Evolutionary conservation across 176 grass and related monocot genomes (phyloP), one percentile per base, ranked within the genome.

Genomic region (Paspalum vaginatum): DNA sequence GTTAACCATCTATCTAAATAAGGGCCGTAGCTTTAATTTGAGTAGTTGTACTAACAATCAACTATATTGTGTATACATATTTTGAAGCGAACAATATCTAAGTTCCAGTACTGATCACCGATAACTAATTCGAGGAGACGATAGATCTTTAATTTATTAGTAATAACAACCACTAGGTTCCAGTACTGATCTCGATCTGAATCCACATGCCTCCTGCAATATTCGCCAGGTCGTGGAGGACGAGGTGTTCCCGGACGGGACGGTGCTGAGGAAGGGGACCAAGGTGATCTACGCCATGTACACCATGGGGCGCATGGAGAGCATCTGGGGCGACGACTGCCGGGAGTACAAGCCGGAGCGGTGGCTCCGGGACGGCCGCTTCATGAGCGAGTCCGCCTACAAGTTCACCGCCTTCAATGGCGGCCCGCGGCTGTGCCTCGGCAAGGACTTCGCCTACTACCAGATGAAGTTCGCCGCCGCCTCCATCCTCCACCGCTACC

Each of bases 371-470:
- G 92, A 98, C 53, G 92, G 92, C 58, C 88, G 90, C 15, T 98
- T 98, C 88, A 81, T 60, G 65, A 83, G 95, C 65, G 95, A 98
- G 86, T 98, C 95, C 0, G 89, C 89, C 57, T 98, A 98, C 79
- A 98, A 91, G 84, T 98, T 98, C 85, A 85, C 95, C 50, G 95
- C 95, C 41, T 98, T 98, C 81, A 98, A 98, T 13, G 95, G 92
- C 39, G 95, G 95, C 0, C 95, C 92, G 0, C 90, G 95, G 18
- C 92, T 98, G 7, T 94, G 95, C 85, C 85, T 98, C 41, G 95
- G 95, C 39, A 92, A 94, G 86, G 95, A 98, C 77, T 98, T 94
- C 51, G 95, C 95, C 43, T 98, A 98, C 88, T 94, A 98, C 85
- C 95, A 98, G 84, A 98, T 98, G 95, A 98, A 98, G 78, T 94